Evolutionary conservation across 257 asterid species (phyloP), one percentile per base, ranked within the genome.

Genomic region (Solanum clarkiae): DNA sequence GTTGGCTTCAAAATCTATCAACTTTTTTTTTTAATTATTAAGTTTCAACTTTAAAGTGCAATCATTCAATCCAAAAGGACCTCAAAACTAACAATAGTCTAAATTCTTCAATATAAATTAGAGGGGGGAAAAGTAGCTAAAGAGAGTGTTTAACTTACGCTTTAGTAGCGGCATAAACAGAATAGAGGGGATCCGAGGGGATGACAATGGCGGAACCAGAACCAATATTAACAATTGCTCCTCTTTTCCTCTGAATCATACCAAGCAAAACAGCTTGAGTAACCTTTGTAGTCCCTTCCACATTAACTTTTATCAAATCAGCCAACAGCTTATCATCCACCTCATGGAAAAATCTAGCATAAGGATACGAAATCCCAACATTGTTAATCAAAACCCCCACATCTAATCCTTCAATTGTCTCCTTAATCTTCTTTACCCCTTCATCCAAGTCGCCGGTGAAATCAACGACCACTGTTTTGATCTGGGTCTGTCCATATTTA

Each of bases 81-180:
- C 59, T 45, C 81, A 74, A 74, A 74, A 74, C 42, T 12, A 74
- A 74, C 59, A 45, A 74, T 1, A 74, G 3, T 3, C 22, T 2
- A 74, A 49, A 75, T 13, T 75, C 62, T 2, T 18, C 1, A 42
- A 7, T 36, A 75, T 8, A 49, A 75, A 75, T 14, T 14, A 75
- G n/a, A 75, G 13, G 42, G 63, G 8, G 60, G 29, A 18, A 14
- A 44, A 42, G 63, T 53, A 72, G 74, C 56, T 62, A 17, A 59
- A 53, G 84, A 86, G 32, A 29, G 26, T 24, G 54, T 17, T 60
- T 24, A 8, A 49, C 98, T 95, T 89, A 96, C 99, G 98, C 97
- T 97, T 97, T 97, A 17, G 98, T 86, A 54, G 99, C 99, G 65
- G 98, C 99, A 87, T 97, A 97, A 80, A 97, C 98, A 85, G 99